A percentile compares a stretch with the other conserved stretches of the same genome.
These are phyloP conservation scores for Hymenoscyphus fructigenus DNA, from an alignment of 2,329 filamentous ascomycete genomes.

Conservation along the genomic window DNA sequence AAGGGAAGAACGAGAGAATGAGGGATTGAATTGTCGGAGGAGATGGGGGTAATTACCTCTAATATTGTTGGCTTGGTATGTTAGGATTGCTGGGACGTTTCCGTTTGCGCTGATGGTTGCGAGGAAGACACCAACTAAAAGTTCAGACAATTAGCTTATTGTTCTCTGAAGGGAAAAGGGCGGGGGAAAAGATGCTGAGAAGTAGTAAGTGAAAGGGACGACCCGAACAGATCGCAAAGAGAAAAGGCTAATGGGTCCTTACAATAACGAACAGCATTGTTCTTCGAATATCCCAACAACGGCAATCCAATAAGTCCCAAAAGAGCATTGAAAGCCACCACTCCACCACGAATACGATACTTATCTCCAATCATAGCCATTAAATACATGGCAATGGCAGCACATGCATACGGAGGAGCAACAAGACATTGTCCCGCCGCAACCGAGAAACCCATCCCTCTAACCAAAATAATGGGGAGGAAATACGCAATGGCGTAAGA, in stretches of 20 bases:
- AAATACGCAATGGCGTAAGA: constrained; percentile 69
- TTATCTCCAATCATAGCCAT: constrained; percentile 53
- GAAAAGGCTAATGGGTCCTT: neutral
- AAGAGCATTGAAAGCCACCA: constrained; percentile 38
- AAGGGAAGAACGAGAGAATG: no score
- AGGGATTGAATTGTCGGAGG: neutral
- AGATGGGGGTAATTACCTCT: constrained; percentile 5
- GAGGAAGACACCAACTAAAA: constrained; percentile 48
- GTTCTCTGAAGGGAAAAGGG: neutral
- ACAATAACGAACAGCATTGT: constrained; percentile 49
- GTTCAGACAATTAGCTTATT: neutral
- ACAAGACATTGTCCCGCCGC: constrained; percentile 54
- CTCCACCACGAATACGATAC: constrained; percentile 42
- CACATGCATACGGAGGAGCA: constrained; percentile 51
- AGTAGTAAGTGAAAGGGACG: no score
- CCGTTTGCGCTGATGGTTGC: constrained; percentile 55
- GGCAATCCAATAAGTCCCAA: constrained; percentile 47
- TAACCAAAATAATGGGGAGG: constrained; percentile 68
- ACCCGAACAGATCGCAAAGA: no score
- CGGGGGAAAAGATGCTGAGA: neutral
- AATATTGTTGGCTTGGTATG: constrained; percentile 75
- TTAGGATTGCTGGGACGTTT: constrained; percentile 72
- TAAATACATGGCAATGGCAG: constrained; percentile 45
- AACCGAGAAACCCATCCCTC: constrained; percentile 53
- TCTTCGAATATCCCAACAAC: constrained; percentile 49